Evolutionary conservation across 768 basidiomycete species (phyloP), one percentile per base, ranked within the genome.

Genomic region (Lentinula sp.): DNA sequence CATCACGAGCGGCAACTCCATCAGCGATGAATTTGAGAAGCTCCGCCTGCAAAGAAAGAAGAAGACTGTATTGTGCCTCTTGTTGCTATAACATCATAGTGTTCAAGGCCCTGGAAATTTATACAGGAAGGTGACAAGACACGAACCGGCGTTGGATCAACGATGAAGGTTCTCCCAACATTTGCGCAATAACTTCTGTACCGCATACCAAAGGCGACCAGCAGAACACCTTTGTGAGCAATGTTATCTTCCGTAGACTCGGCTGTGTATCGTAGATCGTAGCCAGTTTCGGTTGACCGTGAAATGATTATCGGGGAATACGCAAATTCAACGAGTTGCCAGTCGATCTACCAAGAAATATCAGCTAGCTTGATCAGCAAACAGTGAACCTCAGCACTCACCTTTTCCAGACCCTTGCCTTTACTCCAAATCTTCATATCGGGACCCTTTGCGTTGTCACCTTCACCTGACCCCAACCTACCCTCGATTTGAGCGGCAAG

Each of bases 271-370:
- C 88, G 85, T 52, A 98, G 78, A 71, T 98, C 96, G 71, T 96
- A 98, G 6, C 92, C 91, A 9, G 82, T 79, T 62, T 80, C 83
- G 39, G 89, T 89, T 7, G 92, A 89, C 45, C 88, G 89, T 5
- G 95, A 98, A 66, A 98, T 96, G 69, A 98, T 92, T 71, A 98
- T 95, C 2, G 96, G 95, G 2, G 91, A 85, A 73, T 96, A 98
- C 66, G 91, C 91, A 74, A 95, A 96, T 73, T 99, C 97, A 5
- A 90, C 88, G 2, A 87, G 82, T n/a, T 79, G 76, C 84, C 91
- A 96, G 70, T 99, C 94, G 60, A 94, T 81, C 92, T 97, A 67
- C 16, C 13, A 61, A 56, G 43, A 59, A 3, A 60, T 16, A 16
- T 50, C 63, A 28, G 37, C 55, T 31, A 28, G 1, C 5, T 55